A percentile compares a stretch with the other conserved stretches of the same genome.
These are phyloP conservation scores for Durusdinium trenchii DNA, from an alignment of 73 alveolate species.

Conservation along the genomic window DNA sequence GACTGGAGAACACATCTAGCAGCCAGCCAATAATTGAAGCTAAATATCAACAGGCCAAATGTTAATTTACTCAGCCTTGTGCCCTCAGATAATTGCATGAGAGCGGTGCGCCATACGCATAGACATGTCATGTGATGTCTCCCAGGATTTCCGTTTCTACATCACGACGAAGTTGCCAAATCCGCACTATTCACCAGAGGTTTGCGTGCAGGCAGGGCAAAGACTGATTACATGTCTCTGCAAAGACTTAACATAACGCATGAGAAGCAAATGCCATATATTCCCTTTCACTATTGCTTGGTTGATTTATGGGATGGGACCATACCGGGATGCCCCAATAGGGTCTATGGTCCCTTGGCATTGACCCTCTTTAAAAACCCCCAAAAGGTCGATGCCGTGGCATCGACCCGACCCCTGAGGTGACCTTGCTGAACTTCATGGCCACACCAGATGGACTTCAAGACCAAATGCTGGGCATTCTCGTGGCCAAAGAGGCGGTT, in stretches of 20 bases:
- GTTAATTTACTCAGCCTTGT: no score
- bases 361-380: no score
- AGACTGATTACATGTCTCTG: neutral
- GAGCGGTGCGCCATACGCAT: neutral
- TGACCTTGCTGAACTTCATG: constrained; percentile 98
- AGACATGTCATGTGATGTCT: neutral
- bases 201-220: constrained; percentile 96
- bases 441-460: constrained; percentile 98
- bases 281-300: neutral
- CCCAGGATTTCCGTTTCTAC: constrained; percentile 98
- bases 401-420: constrained; percentile 71
- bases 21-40: no score
- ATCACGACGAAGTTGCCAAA: constrained; percentile 99
- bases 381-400: no score
- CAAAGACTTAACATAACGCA: no score
- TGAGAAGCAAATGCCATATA: no score
- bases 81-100: neutral
- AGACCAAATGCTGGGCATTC: constrained; percentile 97
- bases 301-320: no score
- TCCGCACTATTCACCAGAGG: constrained; percentile 99
- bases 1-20: neutral
- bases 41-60: no score
- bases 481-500: constrained; percentile 96
- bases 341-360: no score
- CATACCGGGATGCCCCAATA: no score